phyloP scores from a whole-genome alignment of 257 asterid genomes.

The Solanum rostratum region DNA sequence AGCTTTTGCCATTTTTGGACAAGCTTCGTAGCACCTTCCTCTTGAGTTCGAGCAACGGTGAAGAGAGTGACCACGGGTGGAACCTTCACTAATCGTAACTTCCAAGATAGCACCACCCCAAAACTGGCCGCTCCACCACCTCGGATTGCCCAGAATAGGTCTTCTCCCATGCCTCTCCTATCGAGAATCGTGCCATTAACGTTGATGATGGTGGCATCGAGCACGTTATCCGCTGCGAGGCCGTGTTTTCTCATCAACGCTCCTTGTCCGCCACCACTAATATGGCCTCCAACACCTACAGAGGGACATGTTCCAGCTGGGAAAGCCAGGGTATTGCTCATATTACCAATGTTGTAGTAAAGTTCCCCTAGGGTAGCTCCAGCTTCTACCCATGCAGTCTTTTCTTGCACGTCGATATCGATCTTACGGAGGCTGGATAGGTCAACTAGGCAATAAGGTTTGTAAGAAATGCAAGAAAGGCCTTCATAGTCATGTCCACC shows the following conservation, averaged over 20 bases:
- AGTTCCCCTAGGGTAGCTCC: slow-evolving; percentile 55
- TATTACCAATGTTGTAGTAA: slow-evolving; percentile 26
- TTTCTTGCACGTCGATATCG: slow-evolving; percentile 14
- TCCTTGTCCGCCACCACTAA: slow-evolving; percentile 55
- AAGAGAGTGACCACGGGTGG: slow-evolving; percentile 36
- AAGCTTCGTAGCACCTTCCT: slow-evolving; percentile 13
- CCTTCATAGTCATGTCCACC: slow-evolving; percentile 70
- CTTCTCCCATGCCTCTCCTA: slow-evolving; percentile 47
- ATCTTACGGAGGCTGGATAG: slow-evolving; percentile 22
- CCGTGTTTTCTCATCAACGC: slow-evolving; percentile 36
- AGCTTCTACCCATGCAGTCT: slow-evolving; percentile 45
- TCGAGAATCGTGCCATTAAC: slow-evolving; percentile 27
- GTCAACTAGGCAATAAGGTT: slow-evolving; percentile 32
- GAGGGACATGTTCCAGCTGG: slow-evolving; percentile 51
- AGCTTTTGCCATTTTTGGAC: slow-evolving; percentile 33
- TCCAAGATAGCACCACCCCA: slow-evolving; percentile 43
- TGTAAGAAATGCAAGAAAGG: slow-evolving; percentile 22
- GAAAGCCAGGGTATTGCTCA: slow-evolving; percentile 27
- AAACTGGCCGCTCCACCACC: slow-evolving; percentile 69
- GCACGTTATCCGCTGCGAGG: slow-evolving; percentile 34
- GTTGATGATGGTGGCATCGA: slow-evolving; percentile 32
- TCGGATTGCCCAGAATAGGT: slow-evolving; percentile 51
- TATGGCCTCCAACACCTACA: slow-evolving; percentile 50
- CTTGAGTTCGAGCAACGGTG: slow-evolving; percentile 10
- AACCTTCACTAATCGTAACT: slow-evolving; percentile 29